Conservation (phyloP, 164 flowering plant species). For the Macadamia integrifolia region DNA sequence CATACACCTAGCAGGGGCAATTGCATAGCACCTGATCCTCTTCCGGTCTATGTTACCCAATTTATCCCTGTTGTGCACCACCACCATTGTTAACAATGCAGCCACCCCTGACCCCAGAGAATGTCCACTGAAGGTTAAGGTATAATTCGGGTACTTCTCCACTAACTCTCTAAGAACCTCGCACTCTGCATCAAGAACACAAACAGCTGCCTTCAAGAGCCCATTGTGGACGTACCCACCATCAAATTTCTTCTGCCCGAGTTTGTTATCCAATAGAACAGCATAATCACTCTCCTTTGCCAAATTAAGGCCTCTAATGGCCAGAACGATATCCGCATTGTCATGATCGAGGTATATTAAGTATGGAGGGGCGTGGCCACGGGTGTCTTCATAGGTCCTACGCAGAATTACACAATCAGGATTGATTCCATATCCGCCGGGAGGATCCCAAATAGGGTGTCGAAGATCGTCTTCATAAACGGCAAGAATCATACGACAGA, state of each 20-base stretch:
- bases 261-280: conserved; percentile 74
- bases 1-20: conserved; percentile 65
- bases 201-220: conserved; percentile 78
- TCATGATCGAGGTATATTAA: conserved; percentile 74
- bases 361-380: conserved; percentile 71
- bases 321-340: conserved; percentile 63
- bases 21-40: conserved; percentile 57
- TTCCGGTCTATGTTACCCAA: conserved; percentile 55
- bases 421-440: conserved; percentile 78
- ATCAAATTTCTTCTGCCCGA: conserved; percentile 76
- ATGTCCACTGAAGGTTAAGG: conserved; percentile 85
- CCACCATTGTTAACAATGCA: conserved; percentile 49
- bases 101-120: conserved; percentile 83
- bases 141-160: conserved; percentile 58
- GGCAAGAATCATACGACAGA: conserved; percentile 67
- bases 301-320: conserved; percentile 76
- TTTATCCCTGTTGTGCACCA: conserved; percentile 41
- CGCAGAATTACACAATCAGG: conserved; percentile 58
- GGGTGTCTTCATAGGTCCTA: conserved; percentile 58
- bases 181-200: conserved; percentile 70
- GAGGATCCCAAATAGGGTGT: conserved; percentile 77
- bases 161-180: conserved; percentile 54
- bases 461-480: conserved; percentile 83
- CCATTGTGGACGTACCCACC: conserved; percentile 99
- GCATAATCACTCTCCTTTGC: conserved; percentile 81